A percentile compares a stretch with the other conserved stretches of the same genome.
Conservation (phyloP, 805 yeast genomes). For the Cyberlindnera maritima region DNA sequence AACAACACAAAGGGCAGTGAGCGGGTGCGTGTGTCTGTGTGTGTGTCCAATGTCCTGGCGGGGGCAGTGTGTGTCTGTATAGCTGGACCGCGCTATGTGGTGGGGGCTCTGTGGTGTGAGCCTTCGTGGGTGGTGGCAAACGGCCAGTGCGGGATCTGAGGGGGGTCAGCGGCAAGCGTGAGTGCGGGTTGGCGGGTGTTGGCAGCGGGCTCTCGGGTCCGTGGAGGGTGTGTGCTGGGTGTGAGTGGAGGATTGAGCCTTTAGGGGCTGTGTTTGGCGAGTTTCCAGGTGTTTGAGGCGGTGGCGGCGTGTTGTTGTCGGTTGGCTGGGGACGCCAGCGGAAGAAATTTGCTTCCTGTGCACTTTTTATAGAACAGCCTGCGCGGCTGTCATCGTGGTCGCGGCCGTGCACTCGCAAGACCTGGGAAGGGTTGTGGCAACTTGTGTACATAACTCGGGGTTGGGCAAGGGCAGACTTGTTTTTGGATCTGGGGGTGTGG, state of each 20-base stretch:
- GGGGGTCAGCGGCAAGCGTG: too few species aligned
- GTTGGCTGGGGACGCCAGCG: not conserved
- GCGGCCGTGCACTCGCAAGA: not conserved
- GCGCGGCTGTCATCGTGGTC: not conserved
- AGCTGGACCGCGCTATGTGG: not conserved
- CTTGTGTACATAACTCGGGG: too few species aligned
- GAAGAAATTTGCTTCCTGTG: slow-evolving; percentile 8
- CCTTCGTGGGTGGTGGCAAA: slow-evolving; percentile 1
- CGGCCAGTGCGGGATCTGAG: slow-evolving; percentile 1
- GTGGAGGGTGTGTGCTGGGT: too few species aligned
- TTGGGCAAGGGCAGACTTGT: too few species aligned
- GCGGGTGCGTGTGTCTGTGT: not conserved
- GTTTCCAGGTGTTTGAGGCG: too few species aligned
- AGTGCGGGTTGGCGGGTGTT: not conserved
- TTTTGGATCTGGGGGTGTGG: too few species aligned
- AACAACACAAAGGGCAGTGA: not conserved
- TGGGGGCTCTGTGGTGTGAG: not conserved
- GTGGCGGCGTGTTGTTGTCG: not conserved
- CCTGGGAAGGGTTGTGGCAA: too few species aligned
- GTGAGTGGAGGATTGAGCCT: too few species aligned
- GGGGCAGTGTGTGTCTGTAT: not conserved
- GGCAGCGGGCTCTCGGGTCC: too few species aligned
- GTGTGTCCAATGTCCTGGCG: too few species aligned
- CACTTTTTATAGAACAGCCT: slow-evolving; percentile 6
- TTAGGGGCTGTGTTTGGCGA: too few species aligned